A percentile compares a stretch with the other conserved stretches of the same genome.
phyloP scores from a whole-genome alignment of 345 rosid species.

The Erodium maritimum region DNA sequence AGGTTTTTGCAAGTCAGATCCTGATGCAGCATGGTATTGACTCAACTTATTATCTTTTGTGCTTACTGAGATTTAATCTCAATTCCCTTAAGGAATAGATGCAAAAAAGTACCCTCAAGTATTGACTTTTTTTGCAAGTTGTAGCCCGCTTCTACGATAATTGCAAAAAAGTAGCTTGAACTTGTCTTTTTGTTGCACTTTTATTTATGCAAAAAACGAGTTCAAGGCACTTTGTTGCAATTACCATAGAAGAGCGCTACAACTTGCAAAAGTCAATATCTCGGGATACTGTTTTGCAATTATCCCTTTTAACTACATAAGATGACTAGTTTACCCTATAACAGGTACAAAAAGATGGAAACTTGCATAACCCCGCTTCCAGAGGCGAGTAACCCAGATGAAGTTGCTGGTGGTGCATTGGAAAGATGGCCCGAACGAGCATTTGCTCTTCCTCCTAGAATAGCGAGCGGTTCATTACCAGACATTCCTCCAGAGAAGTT shows the following conservation, averaged over 20 bases:
- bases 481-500: slow-evolving; percentile 56
- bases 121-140: neutral
- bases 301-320: no score
- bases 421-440: slow-evolving; percentile 90
- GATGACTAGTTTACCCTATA: slow-evolving; percentile 1
- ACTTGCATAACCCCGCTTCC: slow-evolving; percentile 75
- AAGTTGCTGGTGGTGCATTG: slow-evolving; percentile 69
- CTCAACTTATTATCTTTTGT: neutral
- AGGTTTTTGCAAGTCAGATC: slow-evolving; percentile 55
- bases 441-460: slow-evolving; percentile 70
- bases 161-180: no score
- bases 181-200: no score
- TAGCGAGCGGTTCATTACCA: slow-evolving; percentile 54
- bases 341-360: slow-evolving; percentile 75
- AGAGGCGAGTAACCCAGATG: slow-evolving; percentile 49
- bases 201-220: no score
- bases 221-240: no score
- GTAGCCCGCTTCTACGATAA: no score
- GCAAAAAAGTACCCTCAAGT: neutral
- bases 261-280: no score
- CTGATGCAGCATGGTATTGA: slow-evolving; percentile 67
- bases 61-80: neutral
- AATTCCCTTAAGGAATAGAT: neutral
- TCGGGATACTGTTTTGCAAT: no score
- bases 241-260: no score